Evolutionary conservation across 805 yeast genomes (phyloP), one percentile per base, ranked within the genome.

Genomic region (Alloascoidea africana): DNA sequence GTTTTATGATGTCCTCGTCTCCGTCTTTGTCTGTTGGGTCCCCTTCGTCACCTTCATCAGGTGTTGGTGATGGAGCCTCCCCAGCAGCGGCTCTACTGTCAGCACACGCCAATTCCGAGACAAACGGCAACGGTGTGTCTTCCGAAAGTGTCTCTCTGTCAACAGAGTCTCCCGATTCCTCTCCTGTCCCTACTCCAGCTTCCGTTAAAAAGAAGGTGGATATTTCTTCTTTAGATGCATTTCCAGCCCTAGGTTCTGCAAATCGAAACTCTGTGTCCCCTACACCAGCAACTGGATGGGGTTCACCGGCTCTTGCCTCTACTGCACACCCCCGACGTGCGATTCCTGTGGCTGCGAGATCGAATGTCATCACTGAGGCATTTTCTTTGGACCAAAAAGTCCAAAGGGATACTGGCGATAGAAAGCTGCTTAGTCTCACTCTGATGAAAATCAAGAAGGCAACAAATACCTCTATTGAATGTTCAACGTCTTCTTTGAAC

Each of bases 401-500:
- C 44, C 89, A 82, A 53, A 66, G 30, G n/a, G n/a, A 70, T 38
- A 66, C 78, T 18, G 56, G 69, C 35, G 53, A 64, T 33, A 75
- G 76, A 47, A 65, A 74, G 16, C 91, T 81, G 46, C 72, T 82
- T 42, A 66, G 76, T 48, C 76, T 76, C 51, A 69, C 83, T 43
- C 62, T 85, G 44, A 64, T 70, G 36, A 60, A 69, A 36, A 69
- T 83, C 49, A 79, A 78, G 58, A 59, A 72, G 41, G 57, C 63
- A 27, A 66, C 76, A 42, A 60, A 66, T 35, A 82, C 86, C 39
- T 71, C 73, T 43, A 73, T 86, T 43, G 95, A 86, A 54, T 80
- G 93, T 39, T 83, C 94, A 38, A 64, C 84, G 39, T 80, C 93
- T 34, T 71, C 73, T 48, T 70, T 70, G 45, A 75, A 81, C 41